phyloP scores from a whole-genome alignment of 1,139 yeast species.

The Yamadazyma epiphylla region DNA sequence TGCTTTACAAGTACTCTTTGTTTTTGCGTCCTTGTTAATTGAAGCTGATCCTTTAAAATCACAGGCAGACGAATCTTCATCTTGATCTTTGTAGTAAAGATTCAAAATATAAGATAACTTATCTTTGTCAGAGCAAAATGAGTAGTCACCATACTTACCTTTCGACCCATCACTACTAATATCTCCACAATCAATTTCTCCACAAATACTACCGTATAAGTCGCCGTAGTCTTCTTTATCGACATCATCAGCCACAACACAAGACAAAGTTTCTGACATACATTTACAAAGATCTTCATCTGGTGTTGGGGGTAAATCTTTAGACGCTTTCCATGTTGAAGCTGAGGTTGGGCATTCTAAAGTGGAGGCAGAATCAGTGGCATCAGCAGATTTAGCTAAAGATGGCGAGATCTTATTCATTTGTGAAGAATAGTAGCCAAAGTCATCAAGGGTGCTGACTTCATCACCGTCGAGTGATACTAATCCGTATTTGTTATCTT shows the following conservation, averaged over 20 bases:
- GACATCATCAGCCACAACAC: conserved; percentile 48
- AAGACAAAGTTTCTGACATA: conserved; percentile 42
- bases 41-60: conserved; percentile 66
- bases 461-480: conserved; percentile 48
- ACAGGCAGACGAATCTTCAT: conserved; percentile 50
- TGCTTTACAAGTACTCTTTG: conserved; percentile 54
- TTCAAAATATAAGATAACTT: conserved; percentile 61
- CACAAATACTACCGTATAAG: conserved; percentile 53
- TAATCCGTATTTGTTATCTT: conserved; percentile 75
- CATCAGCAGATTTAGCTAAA: conserved; percentile 24
- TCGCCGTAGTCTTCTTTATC: conserved; percentile 47
- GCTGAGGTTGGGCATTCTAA: conserved; percentile 51
- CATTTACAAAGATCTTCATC: conserved; percentile 59
- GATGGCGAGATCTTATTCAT: conserved; percentile 50
- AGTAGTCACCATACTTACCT: conserved; percentile 60
- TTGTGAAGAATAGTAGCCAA: conserved; percentile 53
- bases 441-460: conserved; percentile 43
- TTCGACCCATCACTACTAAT: conserved; percentile 56
- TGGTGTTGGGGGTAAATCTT: conserved; percentile 67
- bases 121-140: conserved; percentile 56
- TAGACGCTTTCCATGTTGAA: conserved; percentile 51
- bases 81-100: conserved; percentile 51
- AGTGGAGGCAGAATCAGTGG: conserved; percentile 21
- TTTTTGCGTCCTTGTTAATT: conserved; percentile 34
- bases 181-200: conserved; percentile 45